A percentile compares a stretch with the other conserved stretches of the same genome.
Conservation (phyloP, 2,329 filamentous ascomycete genomes). For the Macroventuria anomochaeta region DNA sequence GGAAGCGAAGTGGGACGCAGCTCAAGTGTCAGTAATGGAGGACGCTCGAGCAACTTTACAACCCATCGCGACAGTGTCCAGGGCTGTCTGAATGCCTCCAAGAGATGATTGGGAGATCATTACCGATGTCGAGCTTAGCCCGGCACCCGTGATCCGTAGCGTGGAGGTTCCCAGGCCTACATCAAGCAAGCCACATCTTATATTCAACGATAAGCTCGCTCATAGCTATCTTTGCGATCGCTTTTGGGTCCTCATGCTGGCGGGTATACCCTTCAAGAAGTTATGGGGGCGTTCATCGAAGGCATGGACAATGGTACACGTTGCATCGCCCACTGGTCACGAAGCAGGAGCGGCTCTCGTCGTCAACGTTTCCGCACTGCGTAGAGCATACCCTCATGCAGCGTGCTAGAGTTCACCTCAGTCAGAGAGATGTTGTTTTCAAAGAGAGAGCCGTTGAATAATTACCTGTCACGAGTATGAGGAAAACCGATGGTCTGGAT, state of each 20-base stretch:
- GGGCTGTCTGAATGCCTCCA: not conserved
- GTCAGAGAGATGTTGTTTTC: no score
- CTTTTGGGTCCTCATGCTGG: not conserved
- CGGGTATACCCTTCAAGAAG: not conserved
- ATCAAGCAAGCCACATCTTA: no score
- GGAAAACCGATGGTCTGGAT: no score
- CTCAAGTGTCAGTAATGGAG: not conserved
- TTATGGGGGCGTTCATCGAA: constrained; percentile 10
- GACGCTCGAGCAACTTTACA: no score
- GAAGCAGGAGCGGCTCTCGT: not conserved
- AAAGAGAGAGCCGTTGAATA: no score
- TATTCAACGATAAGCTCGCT: not conserved
- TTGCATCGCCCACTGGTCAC: not conserved
- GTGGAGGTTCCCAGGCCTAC: not conserved
- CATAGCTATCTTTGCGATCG: constrained; percentile 9
- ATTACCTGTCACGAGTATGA: no score
- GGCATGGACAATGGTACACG: constrained; percentile 4
- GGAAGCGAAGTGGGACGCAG: not conserved
- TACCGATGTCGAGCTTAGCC: not conserved
- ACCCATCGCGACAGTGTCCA: not conserved
- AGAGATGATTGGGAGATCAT: constrained; percentile 3
- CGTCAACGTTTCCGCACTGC: not conserved
- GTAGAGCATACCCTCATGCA: not conserved
- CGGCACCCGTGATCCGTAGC: no score
- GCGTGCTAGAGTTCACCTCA: no score